Conservation (phyloP, 371 early-diverging fungal genomes). For the Mucor mucedo region DNA sequence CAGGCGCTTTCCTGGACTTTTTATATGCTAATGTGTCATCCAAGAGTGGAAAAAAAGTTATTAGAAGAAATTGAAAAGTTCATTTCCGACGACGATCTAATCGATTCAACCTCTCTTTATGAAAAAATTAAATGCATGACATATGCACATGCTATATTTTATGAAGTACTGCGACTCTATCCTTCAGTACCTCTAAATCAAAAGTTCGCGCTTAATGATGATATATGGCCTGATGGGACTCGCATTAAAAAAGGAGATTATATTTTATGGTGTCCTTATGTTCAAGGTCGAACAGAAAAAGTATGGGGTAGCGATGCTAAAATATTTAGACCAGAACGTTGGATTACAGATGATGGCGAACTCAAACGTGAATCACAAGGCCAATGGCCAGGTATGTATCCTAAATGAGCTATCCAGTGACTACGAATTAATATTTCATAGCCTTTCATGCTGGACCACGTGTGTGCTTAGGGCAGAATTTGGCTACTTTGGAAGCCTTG, state of each 20-base stretch:
- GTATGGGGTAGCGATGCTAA: conserved; percentile 68
- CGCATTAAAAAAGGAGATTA: conserved; percentile 61
- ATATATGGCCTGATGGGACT: conserved; percentile 73
- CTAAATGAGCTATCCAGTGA: neutral
- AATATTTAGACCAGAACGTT: conserved; percentile 68
- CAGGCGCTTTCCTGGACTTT: conserved; percentile 78
- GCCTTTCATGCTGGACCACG: conserved; percentile 76
- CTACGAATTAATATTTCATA: neutral
- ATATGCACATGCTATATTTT: conserved; percentile 62
- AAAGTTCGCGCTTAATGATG: conserved; percentile 71
- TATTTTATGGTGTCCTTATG: conserved; percentile 57
- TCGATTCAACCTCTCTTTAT: conserved; percentile 39
- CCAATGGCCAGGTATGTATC: conserved; percentile 36
- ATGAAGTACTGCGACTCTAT: conserved; percentile 74
- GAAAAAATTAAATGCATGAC: conserved; percentile 56
- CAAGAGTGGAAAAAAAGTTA: conserved; percentile 58
- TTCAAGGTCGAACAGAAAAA: conserved; percentile 59
- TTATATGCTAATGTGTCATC: conserved; percentile 59
- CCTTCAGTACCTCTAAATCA: conserved; percentile 74
- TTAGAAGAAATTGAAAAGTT: conserved; percentile 58
- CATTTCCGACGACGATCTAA: conserved; percentile 33
- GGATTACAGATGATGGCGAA: conserved; percentile 53
- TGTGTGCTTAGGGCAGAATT: conserved; percentile 61
- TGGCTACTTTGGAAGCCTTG: conserved; percentile 61
- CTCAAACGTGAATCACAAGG: conserved; percentile 46